Evolutionary conservation across 2,329 filamentous ascomycete genomes (phyloP).

Genomic region (Pyrenophora tritici-repentis): DNA sequence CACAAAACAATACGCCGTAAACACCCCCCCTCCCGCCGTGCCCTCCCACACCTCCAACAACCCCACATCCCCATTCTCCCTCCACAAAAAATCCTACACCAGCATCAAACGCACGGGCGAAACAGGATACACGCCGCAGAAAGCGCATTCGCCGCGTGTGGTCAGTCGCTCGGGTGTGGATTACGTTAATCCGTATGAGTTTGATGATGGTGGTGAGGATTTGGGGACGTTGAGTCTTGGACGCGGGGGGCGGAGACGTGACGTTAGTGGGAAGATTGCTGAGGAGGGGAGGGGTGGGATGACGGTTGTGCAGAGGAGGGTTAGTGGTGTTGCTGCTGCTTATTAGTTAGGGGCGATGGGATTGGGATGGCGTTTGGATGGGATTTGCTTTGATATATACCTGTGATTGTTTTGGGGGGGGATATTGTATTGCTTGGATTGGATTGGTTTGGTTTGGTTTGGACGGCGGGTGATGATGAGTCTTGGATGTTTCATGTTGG

Average conservation of each 20-base stretch:
- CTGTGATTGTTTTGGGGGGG: too few species aligned
- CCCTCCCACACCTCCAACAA: background rate
- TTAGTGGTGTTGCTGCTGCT: conserved; percentile 43
- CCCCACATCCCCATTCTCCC: conserved; percentile 33
- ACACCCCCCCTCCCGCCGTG: conserved; percentile 22
- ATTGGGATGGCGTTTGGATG: background rate
- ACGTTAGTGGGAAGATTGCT: conserved; percentile 73
- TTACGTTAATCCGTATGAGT: conserved; percentile 46
- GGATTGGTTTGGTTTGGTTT: too few species aligned
- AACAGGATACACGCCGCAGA: conserved; percentile 33
- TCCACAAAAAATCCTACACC: conserved; percentile 42
- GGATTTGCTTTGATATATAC: too few species aligned
- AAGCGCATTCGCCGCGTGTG: conserved; percentile 49
- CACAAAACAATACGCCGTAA: conserved; percentile 40
- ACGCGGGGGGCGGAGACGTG: conserved; percentile 35
- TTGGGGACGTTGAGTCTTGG: conserved; percentile 31
- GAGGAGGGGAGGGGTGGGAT: conserved; percentile 66
- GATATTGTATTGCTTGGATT: too few species aligned
- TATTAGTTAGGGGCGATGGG: background rate
- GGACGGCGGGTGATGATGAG: too few species aligned
- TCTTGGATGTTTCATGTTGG: too few species aligned
- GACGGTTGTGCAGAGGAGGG: conserved; percentile 46
- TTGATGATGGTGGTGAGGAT: conserved; percentile 40
- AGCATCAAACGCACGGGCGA: conserved; percentile 42
- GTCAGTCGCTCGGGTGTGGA: conserved; percentile 55